phyloP scores from a whole-genome alignment of 192 early-diverging fungal species.

The Rhizophagus prolifer region DNA sequence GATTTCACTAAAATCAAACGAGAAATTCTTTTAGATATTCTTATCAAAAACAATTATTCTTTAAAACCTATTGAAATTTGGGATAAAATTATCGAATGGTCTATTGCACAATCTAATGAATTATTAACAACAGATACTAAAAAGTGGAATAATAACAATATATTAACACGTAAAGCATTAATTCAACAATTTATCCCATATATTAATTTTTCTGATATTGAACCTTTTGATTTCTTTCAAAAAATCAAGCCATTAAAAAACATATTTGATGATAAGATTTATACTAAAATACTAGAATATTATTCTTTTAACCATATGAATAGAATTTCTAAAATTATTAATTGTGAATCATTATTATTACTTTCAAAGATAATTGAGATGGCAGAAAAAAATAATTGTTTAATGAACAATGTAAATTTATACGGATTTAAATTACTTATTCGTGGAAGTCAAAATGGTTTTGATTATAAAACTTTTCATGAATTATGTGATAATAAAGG shows the following conservation, averaged over 20 bases:
- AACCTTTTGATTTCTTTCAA: not conserved
- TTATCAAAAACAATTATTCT: not conserved
- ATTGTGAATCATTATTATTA: not conserved
- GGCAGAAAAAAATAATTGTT: too few species aligned
- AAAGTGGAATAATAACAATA: not conserved
- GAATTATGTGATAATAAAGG: constrained; percentile 12
- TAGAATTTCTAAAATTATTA: not conserved
- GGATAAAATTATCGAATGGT: constrained; percentile 1
- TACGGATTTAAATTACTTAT: not conserved
- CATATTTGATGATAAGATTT: not conserved
- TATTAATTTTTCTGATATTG: not conserved
- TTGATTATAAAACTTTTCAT: not conserved
- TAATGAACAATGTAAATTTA: not conserved
- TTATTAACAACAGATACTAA: not conserved
- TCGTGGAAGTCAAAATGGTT: not conserved
- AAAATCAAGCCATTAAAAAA: not conserved
- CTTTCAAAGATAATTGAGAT: not conserved
- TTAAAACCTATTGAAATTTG: not conserved
- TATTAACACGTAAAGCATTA: not conserved
- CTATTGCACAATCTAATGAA: not conserved
- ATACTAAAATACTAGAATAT: not conserved
- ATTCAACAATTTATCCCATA: not conserved
- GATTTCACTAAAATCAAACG: not conserved
- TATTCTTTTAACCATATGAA: not conserved
- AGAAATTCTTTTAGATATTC: not conserved